Evolutionary conservation across 2,329 filamentous ascomycete genomes (phyloP).

Genomic region (Ophiostoma ulmi): DNA sequence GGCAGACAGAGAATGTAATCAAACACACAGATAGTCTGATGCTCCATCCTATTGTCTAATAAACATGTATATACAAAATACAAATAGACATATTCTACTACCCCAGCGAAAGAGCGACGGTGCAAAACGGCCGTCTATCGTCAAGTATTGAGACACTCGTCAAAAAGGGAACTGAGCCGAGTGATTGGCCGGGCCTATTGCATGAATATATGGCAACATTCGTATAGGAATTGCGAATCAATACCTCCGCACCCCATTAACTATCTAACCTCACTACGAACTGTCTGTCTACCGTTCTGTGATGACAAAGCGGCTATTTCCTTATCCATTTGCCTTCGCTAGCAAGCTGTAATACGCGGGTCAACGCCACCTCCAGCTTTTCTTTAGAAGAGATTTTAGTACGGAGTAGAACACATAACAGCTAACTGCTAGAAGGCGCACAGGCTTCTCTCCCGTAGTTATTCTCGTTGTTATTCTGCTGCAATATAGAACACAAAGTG

Average conservation of each 20-base stretch:
- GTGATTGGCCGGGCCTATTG: constrained; percentile 7
- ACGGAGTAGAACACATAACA: neutral
- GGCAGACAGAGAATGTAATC: neutral
- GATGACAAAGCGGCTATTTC: constrained; percentile 9
- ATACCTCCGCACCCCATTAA: neutral
- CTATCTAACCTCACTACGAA: neutral
- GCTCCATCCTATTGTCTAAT: neutral
- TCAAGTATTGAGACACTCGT: neutral
- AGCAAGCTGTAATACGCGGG: neutral
- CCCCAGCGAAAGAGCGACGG: neutral
- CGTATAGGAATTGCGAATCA: neutral
- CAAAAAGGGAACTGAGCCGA: neutral
- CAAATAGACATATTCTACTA: neutral
- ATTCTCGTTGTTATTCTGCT: constrained; percentile 10
- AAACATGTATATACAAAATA: neutral
- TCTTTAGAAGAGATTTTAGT: constrained; percentile 1
- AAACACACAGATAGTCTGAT: neutral
- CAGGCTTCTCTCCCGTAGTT: constrained; percentile 1
- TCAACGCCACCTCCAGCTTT: constrained; percentile 1
- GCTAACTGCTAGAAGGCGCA: neutral
- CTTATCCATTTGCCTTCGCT: constrained; percentile 11
- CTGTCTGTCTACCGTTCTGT: neutral
- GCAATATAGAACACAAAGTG: neutral
- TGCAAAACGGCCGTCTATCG: neutral
- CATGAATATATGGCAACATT: neutral